Conservation (phyloP, 2,329 filamentous ascomycete genomes). For the Apiospora pterosperma region DNA sequence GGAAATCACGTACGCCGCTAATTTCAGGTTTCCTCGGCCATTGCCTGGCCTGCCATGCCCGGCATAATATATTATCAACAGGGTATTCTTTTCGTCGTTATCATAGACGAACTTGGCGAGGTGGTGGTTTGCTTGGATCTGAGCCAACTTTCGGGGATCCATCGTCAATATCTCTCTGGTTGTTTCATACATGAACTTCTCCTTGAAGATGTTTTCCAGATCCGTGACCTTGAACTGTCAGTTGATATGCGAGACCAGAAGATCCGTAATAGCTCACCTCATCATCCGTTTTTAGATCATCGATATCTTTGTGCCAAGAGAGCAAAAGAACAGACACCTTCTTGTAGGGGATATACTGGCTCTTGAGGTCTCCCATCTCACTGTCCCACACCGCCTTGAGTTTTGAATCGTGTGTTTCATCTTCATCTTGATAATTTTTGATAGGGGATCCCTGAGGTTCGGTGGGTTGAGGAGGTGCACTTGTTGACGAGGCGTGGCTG, state of each 20-base stretch:
- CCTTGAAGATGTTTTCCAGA: not conserved
- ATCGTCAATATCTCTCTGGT: not conserved
- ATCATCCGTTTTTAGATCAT: not conserved
- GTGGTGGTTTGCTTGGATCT: not conserved
- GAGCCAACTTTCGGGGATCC: not conserved
- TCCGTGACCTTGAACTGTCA: not conserved
- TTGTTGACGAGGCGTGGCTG: not conserved
- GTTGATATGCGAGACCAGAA: not conserved
- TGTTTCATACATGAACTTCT: not conserved
- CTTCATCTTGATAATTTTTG: not conserved
- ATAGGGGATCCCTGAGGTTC: not conserved
- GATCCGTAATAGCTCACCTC: not conserved
- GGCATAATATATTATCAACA: not conserved
- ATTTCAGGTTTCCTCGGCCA: not conserved
- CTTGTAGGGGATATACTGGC: not conserved
- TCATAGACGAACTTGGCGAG: not conserved
- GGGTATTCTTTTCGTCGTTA: not conserved
- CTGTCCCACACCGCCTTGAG: not conserved
- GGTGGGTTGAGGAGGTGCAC: too few relatives aligned
- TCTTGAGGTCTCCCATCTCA: not conserved
- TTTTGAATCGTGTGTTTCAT: not conserved
- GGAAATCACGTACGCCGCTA: not conserved
- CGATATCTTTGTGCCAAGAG: not conserved
- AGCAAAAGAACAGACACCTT: not conserved
- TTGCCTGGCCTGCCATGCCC: not conserved